These are phyloP conservation scores for Tephrocybe sp. DNA, from an alignment of 768 basidiomycete genomes.

Conservation along the genomic window DNA sequence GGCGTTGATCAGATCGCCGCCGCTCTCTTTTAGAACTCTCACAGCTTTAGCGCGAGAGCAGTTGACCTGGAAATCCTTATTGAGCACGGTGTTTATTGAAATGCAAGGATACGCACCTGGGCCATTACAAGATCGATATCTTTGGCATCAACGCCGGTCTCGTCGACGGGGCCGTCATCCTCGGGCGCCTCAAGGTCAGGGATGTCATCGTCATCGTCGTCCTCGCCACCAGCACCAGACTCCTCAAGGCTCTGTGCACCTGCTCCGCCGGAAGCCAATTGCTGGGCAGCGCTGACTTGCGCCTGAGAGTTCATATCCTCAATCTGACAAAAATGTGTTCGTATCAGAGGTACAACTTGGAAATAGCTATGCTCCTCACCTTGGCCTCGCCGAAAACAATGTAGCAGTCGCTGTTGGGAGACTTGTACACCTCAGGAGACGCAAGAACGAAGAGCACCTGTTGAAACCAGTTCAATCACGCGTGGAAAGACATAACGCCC, in stretches of 20 bases:
- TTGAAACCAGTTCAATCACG: background rate
- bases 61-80: slow-evolving; percentile 53
- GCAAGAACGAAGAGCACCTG: slow-evolving; percentile 91
- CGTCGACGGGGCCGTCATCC: slow-evolving; percentile 80
- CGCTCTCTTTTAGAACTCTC: slow-evolving; percentile 83
- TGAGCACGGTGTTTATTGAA: background rate
- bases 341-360: background rate
- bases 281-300: slow-evolving; percentile 76
- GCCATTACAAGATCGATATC: slow-evolving; percentile 94
- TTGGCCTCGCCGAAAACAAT: slow-evolving; percentile 99
- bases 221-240: slow-evolving; percentile 50
- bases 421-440: slow-evolving; percentile 96
- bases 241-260: slow-evolving; percentile 47
- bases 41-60: slow-evolving; percentile 93
- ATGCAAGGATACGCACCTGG: slow-evolving; percentile 28
- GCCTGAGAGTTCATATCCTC: slow-evolving; percentile 86
- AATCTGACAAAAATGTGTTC: slow-evolving; percentile 42
- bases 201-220: slow-evolving; percentile 77
- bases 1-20: slow-evolving; percentile 94
- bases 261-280: slow-evolving; percentile 56
- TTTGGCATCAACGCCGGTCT: slow-evolving; percentile 87
- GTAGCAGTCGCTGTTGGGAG: slow-evolving; percentile 95
- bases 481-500: background rate
- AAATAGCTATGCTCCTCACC: slow-evolving; percentile 33
- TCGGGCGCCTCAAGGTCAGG: slow-evolving; percentile 82